Conservation (phyloP, 2,329 filamentous ascomycete species). For the Ophiostoma sp. region DNA sequence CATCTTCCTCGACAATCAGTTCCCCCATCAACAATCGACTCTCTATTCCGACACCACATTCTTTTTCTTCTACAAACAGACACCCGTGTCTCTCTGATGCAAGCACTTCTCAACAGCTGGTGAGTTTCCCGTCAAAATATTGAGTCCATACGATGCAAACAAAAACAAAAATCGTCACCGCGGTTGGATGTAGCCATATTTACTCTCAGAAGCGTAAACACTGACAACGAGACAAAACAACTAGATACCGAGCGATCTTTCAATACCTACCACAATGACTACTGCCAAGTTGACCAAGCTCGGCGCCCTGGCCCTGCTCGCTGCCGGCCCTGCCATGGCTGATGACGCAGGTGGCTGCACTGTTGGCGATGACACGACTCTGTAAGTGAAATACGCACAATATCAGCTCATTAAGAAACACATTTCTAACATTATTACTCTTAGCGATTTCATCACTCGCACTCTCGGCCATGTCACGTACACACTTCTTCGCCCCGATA, state of each 20-base stretch:
- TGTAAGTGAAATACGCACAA: neutral
- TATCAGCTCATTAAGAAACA: neutral
- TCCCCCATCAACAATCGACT: neutral
- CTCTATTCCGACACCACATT: neutral
- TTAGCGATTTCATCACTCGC: neutral
- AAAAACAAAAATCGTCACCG: neutral
- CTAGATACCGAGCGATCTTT: neutral
- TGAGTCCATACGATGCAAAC: too few relatives aligned
- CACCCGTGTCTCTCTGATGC: neutral
- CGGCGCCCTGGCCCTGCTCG: neutral
- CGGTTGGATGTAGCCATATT: neutral
- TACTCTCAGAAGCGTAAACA: neutral
- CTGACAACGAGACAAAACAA: neutral
- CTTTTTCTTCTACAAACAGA: neutral
- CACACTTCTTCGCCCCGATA: neutral
- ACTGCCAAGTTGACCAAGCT: neutral
- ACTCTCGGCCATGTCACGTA: slow-evolving; percentile 6
- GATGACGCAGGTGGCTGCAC: neutral
- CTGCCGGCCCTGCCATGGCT: neutral
- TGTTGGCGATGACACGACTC: neutral
- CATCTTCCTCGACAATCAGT: neutral
- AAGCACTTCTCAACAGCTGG: neutral
- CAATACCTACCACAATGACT: neutral
- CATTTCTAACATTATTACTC: neutral
- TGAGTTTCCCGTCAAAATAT: neutral